phyloP scores from a whole-genome alignment of 2,329 filamentous ascomycete species.

The Claviceps capensis region DNA sequence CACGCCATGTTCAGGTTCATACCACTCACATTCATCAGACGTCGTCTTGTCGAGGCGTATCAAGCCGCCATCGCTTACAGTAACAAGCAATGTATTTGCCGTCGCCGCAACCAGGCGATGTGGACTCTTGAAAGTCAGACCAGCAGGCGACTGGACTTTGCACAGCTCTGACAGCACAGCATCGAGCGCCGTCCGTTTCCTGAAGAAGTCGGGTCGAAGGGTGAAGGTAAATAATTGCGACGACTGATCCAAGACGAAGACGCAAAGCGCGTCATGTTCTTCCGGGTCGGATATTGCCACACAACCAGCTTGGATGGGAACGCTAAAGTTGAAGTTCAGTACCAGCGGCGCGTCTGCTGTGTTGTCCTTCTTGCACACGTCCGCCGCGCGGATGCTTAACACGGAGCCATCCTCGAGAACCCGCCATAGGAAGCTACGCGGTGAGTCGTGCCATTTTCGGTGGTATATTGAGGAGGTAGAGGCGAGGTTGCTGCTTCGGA shows the following conservation, averaged over 20 bases:
- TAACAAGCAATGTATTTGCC: conserved; percentile 61
- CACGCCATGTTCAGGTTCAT: not conserved
- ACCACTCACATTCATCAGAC: conserved; percentile 29
- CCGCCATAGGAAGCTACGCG: conserved; percentile 83
- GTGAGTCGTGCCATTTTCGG: conserved; percentile 59
- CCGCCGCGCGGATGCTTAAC: conserved; percentile 71
- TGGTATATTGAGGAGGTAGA: conserved; percentile 74
- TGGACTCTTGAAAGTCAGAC: conserved; percentile 62
- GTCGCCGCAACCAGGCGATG: conserved; percentile 68
- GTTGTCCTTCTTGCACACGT: conserved; percentile 57
- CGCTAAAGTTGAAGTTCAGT: conserved; percentile 64
- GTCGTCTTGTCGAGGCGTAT: conserved; percentile 53
- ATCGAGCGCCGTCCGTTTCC: conserved; percentile 54
- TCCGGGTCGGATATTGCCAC: conserved; percentile 70
- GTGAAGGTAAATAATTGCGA: conserved; percentile 73
- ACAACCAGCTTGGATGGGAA: conserved; percentile 60
- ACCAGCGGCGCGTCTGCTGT: conserved; percentile 59
- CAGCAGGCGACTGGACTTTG: conserved; percentile 59
- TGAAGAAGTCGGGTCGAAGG: conserved; percentile 73
- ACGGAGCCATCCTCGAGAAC: conserved; percentile 67
- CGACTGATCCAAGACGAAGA: conserved; percentile 68
- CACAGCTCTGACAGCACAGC: conserved; percentile 63
- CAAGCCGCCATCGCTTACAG: conserved; percentile 67
- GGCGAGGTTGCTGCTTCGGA: conserved; percentile 60
- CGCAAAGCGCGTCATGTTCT: conserved; percentile 62